Evolutionary conservation across 805 yeast species (phyloP), one percentile per base, ranked within the genome.

Genomic region (Dipodascopsis uninucleata): DNA sequence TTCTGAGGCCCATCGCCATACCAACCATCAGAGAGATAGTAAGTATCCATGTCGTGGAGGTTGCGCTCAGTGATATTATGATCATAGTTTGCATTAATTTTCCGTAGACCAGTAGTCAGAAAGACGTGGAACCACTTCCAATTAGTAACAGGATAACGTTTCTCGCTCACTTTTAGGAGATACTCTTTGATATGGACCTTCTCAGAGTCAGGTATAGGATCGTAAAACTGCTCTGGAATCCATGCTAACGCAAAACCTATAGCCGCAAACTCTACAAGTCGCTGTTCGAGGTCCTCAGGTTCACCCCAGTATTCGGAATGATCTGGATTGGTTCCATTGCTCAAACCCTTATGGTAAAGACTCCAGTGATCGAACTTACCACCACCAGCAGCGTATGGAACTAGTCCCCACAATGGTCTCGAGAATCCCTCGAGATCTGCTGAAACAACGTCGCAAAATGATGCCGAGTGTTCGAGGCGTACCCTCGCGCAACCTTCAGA

Each of bases 321-420:
- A 4, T 53, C 44, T 3, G 65, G 65, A 40, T 63, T 54, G 14
- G 60, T 52, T 2, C 67, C 66, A 43, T 55, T 56, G 17, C 54
- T 52, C 8, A 63, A 40, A 1, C 66, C 67, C 25, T 37, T 47
- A 8, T 53, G 47, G 47, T 46, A 62, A 18, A 38, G 37, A n/a
- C 5, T 17, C 22, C 31, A 38, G 22, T 38, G 31, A 17, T 49
- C 61, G 59, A 59, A 52, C 32, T 62, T 52, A 14, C 57, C 51
- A 49, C 59, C 60, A 5, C 65, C 63, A 4, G 44, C 41, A 20
- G 36, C 59, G 23, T 46, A 51, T 3, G 66, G 62, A 2, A 59
- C 65, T 23, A 61, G 45, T 14, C 65, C 67, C 65, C 65, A 63
- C 43, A 63, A 41, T 1, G 63, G 60, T 21, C 67, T 44, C 4